Evolutionary conservation across 225 moss, liverwort and hornwort species (phyloP).

Genomic region (Lunularia cruciata): DNA sequence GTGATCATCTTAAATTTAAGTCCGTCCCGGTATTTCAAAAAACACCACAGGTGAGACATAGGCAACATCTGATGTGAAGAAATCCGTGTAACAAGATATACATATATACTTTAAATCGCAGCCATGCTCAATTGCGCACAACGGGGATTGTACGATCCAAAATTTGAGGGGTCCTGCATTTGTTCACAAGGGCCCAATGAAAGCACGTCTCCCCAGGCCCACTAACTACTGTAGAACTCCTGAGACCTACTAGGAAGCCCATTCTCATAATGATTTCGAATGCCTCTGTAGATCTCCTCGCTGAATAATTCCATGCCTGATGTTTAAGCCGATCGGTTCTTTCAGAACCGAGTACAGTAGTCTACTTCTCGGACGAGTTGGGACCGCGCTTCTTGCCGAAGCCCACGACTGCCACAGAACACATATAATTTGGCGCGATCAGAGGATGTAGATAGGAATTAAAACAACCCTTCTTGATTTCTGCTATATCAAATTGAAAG

Average conservation of each 20-base stretch:
- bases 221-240: background rate
- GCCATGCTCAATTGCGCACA: too few species aligned
- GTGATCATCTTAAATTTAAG: too few species aligned
- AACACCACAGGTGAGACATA: too few species aligned
- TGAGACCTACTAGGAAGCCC: background rate
- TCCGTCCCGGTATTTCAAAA: too few species aligned
- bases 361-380: slow-evolving; percentile 70
- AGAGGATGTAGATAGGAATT: background rate
- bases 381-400: slow-evolving; percentile 87
- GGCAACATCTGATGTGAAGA: too few species aligned
- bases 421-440: background rate
- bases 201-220: background rate
- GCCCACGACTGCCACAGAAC: slow-evolving; percentile 52
- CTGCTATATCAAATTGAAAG: too few species aligned
- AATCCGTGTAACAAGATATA: too few species aligned
- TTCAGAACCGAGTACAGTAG: slow-evolving; percentile 18
- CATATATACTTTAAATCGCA: too few species aligned
- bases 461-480: background rate
- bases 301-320: background rate
- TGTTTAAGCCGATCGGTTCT: background rate
- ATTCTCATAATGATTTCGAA: background rate
- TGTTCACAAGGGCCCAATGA: background rate
- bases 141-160: too few species aligned
- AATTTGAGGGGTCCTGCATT: background rate
- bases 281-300: slow-evolving; percentile 1